These are phyloP conservation scores for Balansia obtecta DNA, from an alignment of 2,329 filamentous ascomycete genomes.

Conservation along the genomic window DNA sequence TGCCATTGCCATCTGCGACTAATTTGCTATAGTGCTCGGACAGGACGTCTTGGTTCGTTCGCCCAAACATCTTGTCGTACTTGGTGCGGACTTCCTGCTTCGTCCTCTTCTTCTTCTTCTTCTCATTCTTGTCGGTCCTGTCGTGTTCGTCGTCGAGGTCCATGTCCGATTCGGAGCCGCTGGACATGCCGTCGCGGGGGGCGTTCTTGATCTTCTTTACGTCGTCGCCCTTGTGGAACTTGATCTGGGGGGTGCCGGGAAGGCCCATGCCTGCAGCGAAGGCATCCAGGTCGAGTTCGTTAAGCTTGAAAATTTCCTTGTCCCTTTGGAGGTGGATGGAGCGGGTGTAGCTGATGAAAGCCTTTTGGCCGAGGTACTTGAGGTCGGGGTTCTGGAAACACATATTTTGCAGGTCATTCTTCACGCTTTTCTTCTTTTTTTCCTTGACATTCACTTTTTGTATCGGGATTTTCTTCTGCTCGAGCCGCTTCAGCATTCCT, in stretches of 20 bases:
- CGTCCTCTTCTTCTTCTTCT: slow-evolving; percentile 30
- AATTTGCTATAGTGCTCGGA: slow-evolving; percentile 90
- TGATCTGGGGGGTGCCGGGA: slow-evolving; percentile 84
- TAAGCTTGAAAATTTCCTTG: slow-evolving; percentile 80
- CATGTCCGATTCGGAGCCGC: slow-evolving; percentile 43
- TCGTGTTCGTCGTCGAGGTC: slow-evolving; percentile 32
- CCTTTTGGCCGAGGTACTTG: slow-evolving; percentile 92
- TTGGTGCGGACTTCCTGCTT: slow-evolving; percentile 73
- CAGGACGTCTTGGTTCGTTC: slow-evolving; percentile 88
- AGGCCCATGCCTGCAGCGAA: slow-evolving; percentile 78
- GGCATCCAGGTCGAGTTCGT: slow-evolving; percentile 71
- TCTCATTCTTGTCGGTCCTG: slow-evolving; percentile 29
- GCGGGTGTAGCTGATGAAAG: slow-evolving; percentile 80
- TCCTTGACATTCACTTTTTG: slow-evolving; percentile 75
- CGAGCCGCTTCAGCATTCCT: slow-evolving; percentile 76
- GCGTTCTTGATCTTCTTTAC: slow-evolving; percentile 81
- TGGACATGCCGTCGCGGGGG: slow-evolving; percentile 54
- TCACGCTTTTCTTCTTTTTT: slow-evolving; percentile 80
- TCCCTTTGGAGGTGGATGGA: slow-evolving; percentile 82
- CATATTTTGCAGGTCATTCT: slow-evolving; percentile 80
- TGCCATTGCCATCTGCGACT: slow-evolving; percentile 49
- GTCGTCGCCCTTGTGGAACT: slow-evolving; percentile 83
- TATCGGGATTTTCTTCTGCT: slow-evolving; percentile 82
- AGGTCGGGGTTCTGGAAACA: slow-evolving; percentile 90
- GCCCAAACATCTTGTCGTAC: slow-evolving; percentile 96